Evolutionary conservation across 2,329 filamentous ascomycete genomes (phyloP).

Genomic region (Endoconidiophora polonica): DNA sequence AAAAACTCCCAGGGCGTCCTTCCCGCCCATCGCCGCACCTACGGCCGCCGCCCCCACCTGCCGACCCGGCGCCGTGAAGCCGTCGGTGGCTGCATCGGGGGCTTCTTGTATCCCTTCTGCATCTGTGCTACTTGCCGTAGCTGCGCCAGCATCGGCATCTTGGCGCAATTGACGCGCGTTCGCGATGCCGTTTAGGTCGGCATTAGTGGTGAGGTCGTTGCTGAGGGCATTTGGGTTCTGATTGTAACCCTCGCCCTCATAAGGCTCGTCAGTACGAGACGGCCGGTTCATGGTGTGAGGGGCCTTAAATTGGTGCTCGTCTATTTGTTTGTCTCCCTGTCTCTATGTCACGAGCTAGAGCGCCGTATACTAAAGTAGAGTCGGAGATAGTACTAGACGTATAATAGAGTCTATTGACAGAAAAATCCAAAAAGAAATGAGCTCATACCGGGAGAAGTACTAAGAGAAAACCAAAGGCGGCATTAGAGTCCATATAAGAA

Average conservation of each 20-base stretch:
- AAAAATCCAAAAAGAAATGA: too few relatives aligned
- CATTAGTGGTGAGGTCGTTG: constrained; percentile 32
- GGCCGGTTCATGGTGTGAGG: constrained; percentile 32
- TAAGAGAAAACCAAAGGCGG: too few relatives aligned
- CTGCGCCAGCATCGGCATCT: not conserved
- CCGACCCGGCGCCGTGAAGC: not conserved
- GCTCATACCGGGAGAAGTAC: too few relatives aligned
- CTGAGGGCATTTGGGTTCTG: constrained; percentile 35
- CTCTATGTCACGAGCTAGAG: too few relatives aligned
- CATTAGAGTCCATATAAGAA: too few relatives aligned
- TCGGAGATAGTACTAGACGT: too few relatives aligned
- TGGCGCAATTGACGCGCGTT: constrained; percentile 27
- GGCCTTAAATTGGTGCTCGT: too few relatives aligned
- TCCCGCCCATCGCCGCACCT: not conserved
- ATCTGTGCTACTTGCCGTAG: constrained; percentile 1
- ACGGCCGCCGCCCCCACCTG: not conserved
- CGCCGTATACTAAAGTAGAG: too few relatives aligned
- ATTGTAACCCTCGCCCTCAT: constrained; percentile 34
- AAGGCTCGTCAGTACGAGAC: constrained; percentile 34
- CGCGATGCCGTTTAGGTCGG: constrained; percentile 38
- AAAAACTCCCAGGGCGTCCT: not conserved
- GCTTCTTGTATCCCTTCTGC: not conserved
- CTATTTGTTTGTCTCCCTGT: too few relatives aligned
- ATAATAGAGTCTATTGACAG: too few relatives aligned
- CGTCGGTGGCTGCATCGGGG: not conserved